Base-by-base conservation (phyloP, 2,329 filamentous ascomycete genomes). In the Aspergillus transmontanensis region DNA sequence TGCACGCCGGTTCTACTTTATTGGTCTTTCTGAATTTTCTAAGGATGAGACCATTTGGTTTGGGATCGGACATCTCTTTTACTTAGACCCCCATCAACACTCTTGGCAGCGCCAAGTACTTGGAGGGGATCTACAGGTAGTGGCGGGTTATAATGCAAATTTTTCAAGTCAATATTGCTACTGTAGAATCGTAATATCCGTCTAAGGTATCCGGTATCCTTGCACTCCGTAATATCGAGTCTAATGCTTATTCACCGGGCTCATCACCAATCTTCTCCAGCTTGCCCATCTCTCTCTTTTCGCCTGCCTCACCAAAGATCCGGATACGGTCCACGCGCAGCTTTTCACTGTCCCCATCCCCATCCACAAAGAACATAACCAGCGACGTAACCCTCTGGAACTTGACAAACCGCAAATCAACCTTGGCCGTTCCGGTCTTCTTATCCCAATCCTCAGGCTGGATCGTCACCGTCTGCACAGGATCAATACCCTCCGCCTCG, bases 221-320 rank as follows among this genome's bases (percentile, higher is more conserved):
- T n/a, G 4, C 26, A 28, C 26, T 6, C 26, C 26, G 26, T 28
- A 19, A 23, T 55, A 1, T 23, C 30, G 11, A 36, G 19, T 28
- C 34, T 60, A 60, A 60, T 46, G 19, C 68, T 67, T 81, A 89
- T 76, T 89, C 86, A 59, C 88, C 87, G 32, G 82, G 78, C 75
- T 92, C 90, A 70, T 96, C 90, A 16, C 89, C 92, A 75, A 97
- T 87, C 87, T 98, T 98, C 85, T 98, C 93, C 69, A 99, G 82
- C 84, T 96, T 96, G 69, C 94, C 94, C 87, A 93, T 92, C 62
- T 95, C 91, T 64, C 93, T 86, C 86, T 96, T 97, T 83, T 96
- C 90, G 16, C 95, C 94, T 19, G 88, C 87, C 79, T 98, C 94
- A 34, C 95, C 95, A 73, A 98, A 89, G 60, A 98, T 83, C 48